These are phyloP conservation scores for Xylariaceae sp. DNA, from an alignment of 2,329 filamentous ascomycete species.

Conservation along the genomic window DNA sequence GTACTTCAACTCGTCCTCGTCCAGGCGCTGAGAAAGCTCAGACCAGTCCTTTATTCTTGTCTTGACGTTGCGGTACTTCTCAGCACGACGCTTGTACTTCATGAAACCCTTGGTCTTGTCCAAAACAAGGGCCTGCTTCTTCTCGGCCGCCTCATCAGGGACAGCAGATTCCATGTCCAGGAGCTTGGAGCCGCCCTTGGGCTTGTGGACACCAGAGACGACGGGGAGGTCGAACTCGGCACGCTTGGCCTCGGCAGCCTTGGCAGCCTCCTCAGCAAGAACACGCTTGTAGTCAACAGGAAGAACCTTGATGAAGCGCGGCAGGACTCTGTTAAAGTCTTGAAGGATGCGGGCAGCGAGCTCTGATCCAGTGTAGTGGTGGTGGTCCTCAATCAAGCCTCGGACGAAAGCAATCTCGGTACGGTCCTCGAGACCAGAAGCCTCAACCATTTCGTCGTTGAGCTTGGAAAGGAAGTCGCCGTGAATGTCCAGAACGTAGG, in stretches of 20 bases:
- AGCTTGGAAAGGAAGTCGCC: constrained; percentile 88
- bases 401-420: constrained; percentile 85
- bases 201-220: constrained; percentile 63
- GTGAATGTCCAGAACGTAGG: constrained; percentile 86
- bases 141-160: constrained; percentile 76
- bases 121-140: constrained; percentile 85
- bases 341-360: constrained; percentile 85
- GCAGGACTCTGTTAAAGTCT: constrained; percentile 90
- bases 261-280: constrained; percentile 76
- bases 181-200: constrained; percentile 64
- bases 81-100: constrained; percentile 87
- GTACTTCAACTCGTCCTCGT: constrained; percentile 93
- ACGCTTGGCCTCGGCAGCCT: constrained; percentile 79
- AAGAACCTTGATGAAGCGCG: constrained; percentile 87
- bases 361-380: constrained; percentile 96
- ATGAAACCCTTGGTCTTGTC: constrained; percentile 98
- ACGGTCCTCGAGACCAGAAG: constrained; percentile 76
- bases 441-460: constrained; percentile 96
- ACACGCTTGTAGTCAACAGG: constrained; percentile 96
- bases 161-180: constrained; percentile 90
- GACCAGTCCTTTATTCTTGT: constrained; percentile 89
- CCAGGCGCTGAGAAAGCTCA: constrained; percentile 79
- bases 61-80: constrained; percentile 85
- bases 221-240: constrained; percentile 75
- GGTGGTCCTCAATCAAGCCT: constrained; percentile 90